Evolutionary conservation across 805 yeast species (phyloP), one percentile per base, ranked within the genome.

Genomic region (Barnettozyma populi): DNA sequence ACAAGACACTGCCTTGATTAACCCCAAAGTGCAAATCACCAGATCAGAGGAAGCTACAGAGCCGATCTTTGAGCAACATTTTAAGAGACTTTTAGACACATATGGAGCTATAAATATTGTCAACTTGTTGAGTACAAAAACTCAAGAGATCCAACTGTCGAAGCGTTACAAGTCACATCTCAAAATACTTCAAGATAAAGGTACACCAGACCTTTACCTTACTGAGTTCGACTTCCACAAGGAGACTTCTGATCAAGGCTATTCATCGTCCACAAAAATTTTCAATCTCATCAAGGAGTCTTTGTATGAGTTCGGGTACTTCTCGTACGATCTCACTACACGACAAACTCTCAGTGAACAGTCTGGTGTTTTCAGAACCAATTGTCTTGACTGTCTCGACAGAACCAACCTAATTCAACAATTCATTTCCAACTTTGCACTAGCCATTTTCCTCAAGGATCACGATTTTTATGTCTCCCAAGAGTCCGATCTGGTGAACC

Each of bases 221-320:
- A 88, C 95, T 0, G 87, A 86, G 47, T 94, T 95, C 66, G 99
- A 94, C 64, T 94, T 94, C 66, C 99, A 94, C 61, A 84, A 79
- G 39, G 97, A 90, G 63, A 94, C 97, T 0, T 79, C 90, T n/a
- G 84, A 81, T 50, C 90, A 90, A 19, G 94, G 95, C 0, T 94
- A 90, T 65, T 82, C 90, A 0, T 86, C 88, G 16, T 96, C 97
- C 0, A 66, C 80, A 2, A 80, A 79, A 49, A 76, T 94, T 37
- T 63, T 86, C 19, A 84, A 85, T 0, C 63, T 75, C 42, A 65
- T 94, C 35, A 75, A 78, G 50, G 82, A 78, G 29, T 82, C 90
- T 1, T 67, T 90, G 47, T 78, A 80, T 48, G 81, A 80, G 49
- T 88, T 88, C 66, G 97, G 96, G 1, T 94, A 86, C 72, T 92